A percentile compares a stretch with the other conserved stretches of the same genome.
Conservation (phyloP, 768 basidiomycete genomes). For the Serpula lacrymans region DNA sequence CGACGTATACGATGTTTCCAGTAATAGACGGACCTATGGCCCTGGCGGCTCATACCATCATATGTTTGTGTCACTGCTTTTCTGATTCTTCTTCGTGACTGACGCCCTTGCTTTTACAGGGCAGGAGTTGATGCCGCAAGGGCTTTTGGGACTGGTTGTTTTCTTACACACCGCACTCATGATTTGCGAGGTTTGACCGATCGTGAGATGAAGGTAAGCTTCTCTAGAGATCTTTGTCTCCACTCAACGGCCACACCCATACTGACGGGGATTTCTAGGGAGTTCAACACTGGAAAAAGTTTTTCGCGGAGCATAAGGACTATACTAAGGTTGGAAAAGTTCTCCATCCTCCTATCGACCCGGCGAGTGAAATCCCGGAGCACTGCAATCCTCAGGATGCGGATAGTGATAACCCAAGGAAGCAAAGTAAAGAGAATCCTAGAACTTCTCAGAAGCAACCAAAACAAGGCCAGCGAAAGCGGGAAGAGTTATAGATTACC, state of each 20-base stretch:
- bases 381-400: constrained; percentile 69
- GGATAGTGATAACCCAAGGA: constrained; percentile 22
- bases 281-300: constrained; percentile 84
- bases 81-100: constrained; percentile 14
- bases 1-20: constrained; percentile 90
- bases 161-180: constrained; percentile 85
- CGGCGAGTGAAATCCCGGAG: constrained; percentile 65
- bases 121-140: constrained; percentile 88
- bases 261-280: constrained; percentile 53
- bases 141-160: constrained; percentile 93
- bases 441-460: constrained; percentile 16
- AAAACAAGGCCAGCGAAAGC: constrained; percentile 11
- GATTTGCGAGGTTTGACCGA: constrained; percentile 81
- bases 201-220: constrained; percentile 62
- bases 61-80: constrained; percentile 45
- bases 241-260: neutral
- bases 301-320: constrained; percentile 78
- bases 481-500: constrained; percentile 29
- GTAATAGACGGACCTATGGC: constrained; percentile 73
- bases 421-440: constrained; percentile 30
- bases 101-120: constrained; percentile 35
- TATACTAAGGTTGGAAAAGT: constrained; percentile 80
- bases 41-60: constrained; percentile 82
- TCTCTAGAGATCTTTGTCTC: neutral
- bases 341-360: constrained; percentile 73